Conservation (phyloP, 2,329 filamentous ascomycete genomes). For the Cyphellophora attinorum region DNA sequence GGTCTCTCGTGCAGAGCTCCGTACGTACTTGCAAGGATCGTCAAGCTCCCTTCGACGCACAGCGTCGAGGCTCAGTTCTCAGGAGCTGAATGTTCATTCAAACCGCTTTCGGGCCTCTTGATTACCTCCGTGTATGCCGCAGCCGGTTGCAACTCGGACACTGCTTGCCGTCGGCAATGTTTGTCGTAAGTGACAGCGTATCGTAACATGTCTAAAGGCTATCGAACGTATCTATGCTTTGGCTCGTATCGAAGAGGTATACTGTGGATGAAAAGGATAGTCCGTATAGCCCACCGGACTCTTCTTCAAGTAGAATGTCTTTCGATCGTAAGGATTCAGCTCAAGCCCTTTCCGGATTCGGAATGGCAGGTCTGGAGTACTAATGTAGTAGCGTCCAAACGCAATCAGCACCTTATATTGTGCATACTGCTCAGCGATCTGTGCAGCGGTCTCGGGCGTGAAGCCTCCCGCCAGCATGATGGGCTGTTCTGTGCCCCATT, state of each 20-base stretch:
- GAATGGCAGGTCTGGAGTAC: slow-evolving; percentile 39
- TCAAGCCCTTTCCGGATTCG: slow-evolving; percentile 28
- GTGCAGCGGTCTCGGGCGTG: slow-evolving; percentile 28
- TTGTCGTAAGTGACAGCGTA: too few relatives aligned
- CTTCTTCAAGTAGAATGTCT: slow-evolving; percentile 28
- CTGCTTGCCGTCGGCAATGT: too few relatives aligned
- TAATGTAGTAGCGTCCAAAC: slow-evolving; percentile 39
- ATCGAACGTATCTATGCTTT: too few relatives aligned
- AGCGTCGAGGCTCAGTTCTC: too few relatives aligned
- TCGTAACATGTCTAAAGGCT: too few relatives aligned
- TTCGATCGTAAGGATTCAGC: slow-evolving; percentile 28
- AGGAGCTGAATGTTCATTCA: too few relatives aligned
- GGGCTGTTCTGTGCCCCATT: slow-evolving; percentile 34
- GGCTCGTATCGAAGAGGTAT: neutral
- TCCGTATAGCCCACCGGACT: slow-evolving; percentile 4
- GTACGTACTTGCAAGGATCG: too few relatives aligned
- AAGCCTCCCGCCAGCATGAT: slow-evolving; percentile 43
- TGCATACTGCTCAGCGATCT: slow-evolving; percentile 12
- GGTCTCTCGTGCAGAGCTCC: too few relatives aligned
- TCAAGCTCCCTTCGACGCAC: too few relatives aligned
- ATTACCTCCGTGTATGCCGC: too few relatives aligned
- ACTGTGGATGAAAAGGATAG: slow-evolving; percentile 5
- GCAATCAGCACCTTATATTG: slow-evolving; percentile 30
- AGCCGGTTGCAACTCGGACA: too few relatives aligned
- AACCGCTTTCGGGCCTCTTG: too few relatives aligned